phyloP scores from a whole-genome alignment of 1,284 basidiomycete genomes.

The Polyporus tsugae region DNA sequence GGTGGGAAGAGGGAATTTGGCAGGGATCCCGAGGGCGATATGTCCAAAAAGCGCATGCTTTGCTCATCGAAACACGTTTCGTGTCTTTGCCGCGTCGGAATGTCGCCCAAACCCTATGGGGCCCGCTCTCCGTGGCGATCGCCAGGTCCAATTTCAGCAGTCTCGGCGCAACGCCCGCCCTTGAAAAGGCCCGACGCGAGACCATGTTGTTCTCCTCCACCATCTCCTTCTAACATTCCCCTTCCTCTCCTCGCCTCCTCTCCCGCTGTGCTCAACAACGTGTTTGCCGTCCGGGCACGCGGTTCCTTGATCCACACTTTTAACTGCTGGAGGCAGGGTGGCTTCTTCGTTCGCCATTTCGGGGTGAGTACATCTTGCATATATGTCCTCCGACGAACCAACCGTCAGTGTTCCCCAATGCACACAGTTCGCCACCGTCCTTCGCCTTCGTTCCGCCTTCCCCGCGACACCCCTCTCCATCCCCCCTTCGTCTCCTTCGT shows the following conservation, averaged over 20 bases:
- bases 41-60: conserved; percentile 43
- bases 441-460: conserved; percentile 29
- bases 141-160: conserved; percentile 53
- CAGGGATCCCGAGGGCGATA: conserved; percentile 37
- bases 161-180: conserved; percentile 49
- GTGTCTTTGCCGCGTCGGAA: conserved; percentile 57
- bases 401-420: conserved; percentile 30
- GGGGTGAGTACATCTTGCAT: conserved; percentile 36
- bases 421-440: conserved; percentile 32
- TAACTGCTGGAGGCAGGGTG: conserved; percentile 43
- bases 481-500: conserved; percentile 13
- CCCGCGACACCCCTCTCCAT: conserved; percentile 29
- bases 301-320: conserved; percentile 41
- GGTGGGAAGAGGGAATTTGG: conserved; percentile 30
- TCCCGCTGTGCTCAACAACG: conserved; percentile 36
- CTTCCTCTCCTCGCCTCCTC: conserved; percentile 30
- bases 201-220: conserved; percentile 44
- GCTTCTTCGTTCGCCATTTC: conserved; percentile 35
- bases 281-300: conserved; percentile 36
- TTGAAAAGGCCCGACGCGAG: conserved; percentile 46
- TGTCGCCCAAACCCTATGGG: conserved; percentile 48
- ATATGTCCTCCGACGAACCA: conserved; percentile 33
- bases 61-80: conserved; percentile 66
- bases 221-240: conserved; percentile 37
- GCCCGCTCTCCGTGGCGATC: conserved; percentile 56